These are phyloP conservation scores for Vitis riparia DNA, from an alignment of 164 flowering plant genomes.

Conservation along the genomic window DNA sequence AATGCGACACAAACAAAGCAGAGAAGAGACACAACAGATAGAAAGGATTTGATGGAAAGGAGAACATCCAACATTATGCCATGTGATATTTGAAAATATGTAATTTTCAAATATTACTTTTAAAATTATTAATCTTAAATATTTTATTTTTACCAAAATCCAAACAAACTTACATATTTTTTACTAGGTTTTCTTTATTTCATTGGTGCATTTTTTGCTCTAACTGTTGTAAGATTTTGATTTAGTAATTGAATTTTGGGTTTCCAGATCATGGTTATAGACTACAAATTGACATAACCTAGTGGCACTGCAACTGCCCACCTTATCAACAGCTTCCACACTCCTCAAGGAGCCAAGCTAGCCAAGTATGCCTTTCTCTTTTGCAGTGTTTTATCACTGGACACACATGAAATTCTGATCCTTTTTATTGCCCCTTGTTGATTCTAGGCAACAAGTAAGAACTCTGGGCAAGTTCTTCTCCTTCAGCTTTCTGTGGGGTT, in stretches of 20 bases:
- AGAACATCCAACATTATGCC: too few relatives aligned
- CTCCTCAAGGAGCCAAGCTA: slow-evolving; percentile 46
- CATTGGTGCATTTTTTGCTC: background rate
- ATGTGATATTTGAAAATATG: too few relatives aligned
- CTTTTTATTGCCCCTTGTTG: too few relatives aligned
- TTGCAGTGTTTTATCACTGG: too few relatives aligned
- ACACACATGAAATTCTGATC: too few relatives aligned
- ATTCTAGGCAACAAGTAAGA: slow-evolving; percentile 38
- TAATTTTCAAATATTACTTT: too few relatives aligned
- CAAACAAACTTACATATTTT: background rate
- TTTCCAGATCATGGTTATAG: slow-evolving; percentile 42
- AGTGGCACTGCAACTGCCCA: slow-evolving; percentile 58
- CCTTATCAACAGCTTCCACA: slow-evolving; percentile 58
- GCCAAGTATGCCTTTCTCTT: slow-evolving; percentile 30
- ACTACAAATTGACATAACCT: slow-evolving; percentile 46
- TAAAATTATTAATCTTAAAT: too few relatives aligned
- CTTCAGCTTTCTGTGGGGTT: slow-evolving; percentile 33
- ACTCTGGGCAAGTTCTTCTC: slow-evolving; percentile 29
- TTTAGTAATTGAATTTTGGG: background rate
- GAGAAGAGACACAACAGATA: too few relatives aligned
- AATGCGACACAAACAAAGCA: too few relatives aligned
- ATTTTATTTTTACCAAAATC: background rate
- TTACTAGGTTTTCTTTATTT: background rate
- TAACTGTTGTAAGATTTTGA: background rate
- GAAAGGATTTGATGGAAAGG: too few relatives aligned